Base-by-base conservation (phyloP, 2,329 filamentous ascomycete genomes). In the Colletotrichum sp. region DNA sequence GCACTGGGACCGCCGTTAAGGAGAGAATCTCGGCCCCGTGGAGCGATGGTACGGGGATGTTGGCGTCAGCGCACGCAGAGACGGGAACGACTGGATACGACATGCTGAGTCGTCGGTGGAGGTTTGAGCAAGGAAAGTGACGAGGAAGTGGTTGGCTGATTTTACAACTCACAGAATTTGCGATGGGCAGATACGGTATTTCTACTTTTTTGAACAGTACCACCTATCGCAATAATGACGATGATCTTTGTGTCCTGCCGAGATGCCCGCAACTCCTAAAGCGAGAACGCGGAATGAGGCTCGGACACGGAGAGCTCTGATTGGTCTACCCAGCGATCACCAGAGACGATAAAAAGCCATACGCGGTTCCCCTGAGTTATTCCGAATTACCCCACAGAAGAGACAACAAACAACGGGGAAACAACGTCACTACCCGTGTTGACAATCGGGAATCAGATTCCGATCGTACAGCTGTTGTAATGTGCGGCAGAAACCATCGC, bases 21-120 rank as follows among this genome's bases (percentile, higher is more conserved):
- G 68, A 66, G 6, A 78, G 69, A 3, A 79, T 48, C 15, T 75
- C 66, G 22, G 71, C 73, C 3, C 79, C 79, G 18, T 75, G 77
- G 13, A 78, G 24, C 16, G n/a, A 28, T 4, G 60, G 60, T 10
- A 59, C 7, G 9, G 55, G 8, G 4, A 59, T 30, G 1, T 59
- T 59, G 24, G 55, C 55, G 55, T 59, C 55, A 3, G 55, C 24
- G 55, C 55, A 59, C 15, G 55, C 55, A 4, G 55, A 59, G 55
- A 10, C 24, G 13, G 55, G 26, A 28, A 30, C 8, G 55, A 59
- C 24, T 26, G 55, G 55, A 59, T 59, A 59, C 26, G 55, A 59
- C 55, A 59, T 59, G n/a, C 1, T 62, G 18, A 34, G 28, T 30
- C 59, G 59, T 34, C 3, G 1, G 0, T 59, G 55, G 26, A 59